phyloP scores from a whole-genome alignment of 495 filamentous ascomycete species.

The Penicillium cinerascens region DNA sequence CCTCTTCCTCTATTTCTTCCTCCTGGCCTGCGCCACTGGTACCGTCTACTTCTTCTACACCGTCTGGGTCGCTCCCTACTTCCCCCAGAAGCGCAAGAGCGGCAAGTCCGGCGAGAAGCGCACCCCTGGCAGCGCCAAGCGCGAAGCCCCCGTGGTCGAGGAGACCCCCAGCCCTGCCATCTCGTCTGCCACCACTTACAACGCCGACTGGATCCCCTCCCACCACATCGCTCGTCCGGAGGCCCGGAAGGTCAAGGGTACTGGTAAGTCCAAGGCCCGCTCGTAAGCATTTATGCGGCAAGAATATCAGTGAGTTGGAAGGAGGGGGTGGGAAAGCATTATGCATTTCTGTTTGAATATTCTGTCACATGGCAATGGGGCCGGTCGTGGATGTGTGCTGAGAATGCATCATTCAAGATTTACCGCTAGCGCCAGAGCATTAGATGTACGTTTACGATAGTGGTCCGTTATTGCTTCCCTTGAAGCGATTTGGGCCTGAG shows the following conservation, averaged over 20 bases:
- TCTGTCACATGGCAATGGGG: conserved; percentile 2
- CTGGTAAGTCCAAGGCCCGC: conserved; percentile 56
- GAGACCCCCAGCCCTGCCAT: conserved; percentile 63
- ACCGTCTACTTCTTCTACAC: conserved; percentile 95
- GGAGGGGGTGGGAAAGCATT: conserved; percentile 7
- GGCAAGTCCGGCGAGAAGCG: conserved; percentile 62
- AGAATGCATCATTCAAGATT: conserved; percentile 23
- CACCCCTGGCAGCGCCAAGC: conserved; percentile 57
- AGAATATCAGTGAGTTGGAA: neutral
- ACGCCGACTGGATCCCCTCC: conserved; percentile 94
- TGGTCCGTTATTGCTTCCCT: conserved; percentile 5
- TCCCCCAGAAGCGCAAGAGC: conserved; percentile 79
- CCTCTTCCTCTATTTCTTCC: conserved; percentile 96
- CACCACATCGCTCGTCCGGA: conserved; percentile 85
- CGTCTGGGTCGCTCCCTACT: conserved; percentile 94
- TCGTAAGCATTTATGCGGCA: conserved; percentile 22
- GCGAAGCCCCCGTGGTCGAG: conserved; percentile 61
- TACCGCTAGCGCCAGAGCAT: conserved; percentile 17
- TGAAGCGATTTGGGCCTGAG: conserved; percentile 1
- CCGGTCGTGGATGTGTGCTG: conserved; percentile 18
- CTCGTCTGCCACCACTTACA: conserved; percentile 71
- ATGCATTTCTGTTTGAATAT: conserved; percentile 6
- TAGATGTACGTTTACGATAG: conserved; percentile 34
- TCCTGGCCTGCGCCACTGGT: conserved; percentile 69
- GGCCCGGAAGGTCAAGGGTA: conserved; percentile 74